Conservation (phyloP, 257 asterid species). For the Echites panduratus region DNA sequence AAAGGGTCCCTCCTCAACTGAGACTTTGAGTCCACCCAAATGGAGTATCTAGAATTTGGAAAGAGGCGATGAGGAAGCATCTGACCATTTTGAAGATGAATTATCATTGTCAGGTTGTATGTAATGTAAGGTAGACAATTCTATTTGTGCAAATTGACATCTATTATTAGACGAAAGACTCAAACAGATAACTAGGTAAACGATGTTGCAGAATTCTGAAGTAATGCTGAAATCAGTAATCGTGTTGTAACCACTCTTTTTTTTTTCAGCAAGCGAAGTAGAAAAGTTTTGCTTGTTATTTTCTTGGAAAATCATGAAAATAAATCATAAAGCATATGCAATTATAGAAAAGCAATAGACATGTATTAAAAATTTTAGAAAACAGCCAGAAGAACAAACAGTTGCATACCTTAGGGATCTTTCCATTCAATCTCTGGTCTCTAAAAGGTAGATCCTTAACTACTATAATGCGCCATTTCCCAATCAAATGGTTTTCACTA, state of each 20-base stretch:
- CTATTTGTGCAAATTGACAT: neutral
- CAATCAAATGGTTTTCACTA: constrained; percentile 58
- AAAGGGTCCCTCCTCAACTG: constrained; percentile 94
- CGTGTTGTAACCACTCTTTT: neutral
- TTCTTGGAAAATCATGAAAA: neutral
- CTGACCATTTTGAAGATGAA: constrained; percentile 41
- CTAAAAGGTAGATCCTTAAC: constrained; percentile 71
- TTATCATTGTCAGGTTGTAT: neutral
- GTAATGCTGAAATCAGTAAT: neutral
- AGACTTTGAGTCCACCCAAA: constrained; percentile 98
- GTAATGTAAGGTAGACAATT: neutral
- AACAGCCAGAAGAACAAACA: constrained; percentile 11
- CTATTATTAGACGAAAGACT: neutral
- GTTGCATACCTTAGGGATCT: constrained; percentile 87
- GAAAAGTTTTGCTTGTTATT: no score
- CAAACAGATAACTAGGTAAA: neutral
- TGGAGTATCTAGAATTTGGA: constrained; percentile 83
- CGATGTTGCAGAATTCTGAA: neutral
- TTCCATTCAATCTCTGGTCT: constrained; percentile 89
- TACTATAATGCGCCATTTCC: constrained; percentile 79
- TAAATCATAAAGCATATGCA: neutral
- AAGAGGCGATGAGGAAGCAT: constrained; percentile 97
- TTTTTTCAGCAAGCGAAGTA: neutral
- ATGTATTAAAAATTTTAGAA: neutral
- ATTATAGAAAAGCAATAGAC: neutral